phyloP scores from a whole-genome alignment of 148 eudicot genomes.

The Chenopodium berlandieri region DNA sequence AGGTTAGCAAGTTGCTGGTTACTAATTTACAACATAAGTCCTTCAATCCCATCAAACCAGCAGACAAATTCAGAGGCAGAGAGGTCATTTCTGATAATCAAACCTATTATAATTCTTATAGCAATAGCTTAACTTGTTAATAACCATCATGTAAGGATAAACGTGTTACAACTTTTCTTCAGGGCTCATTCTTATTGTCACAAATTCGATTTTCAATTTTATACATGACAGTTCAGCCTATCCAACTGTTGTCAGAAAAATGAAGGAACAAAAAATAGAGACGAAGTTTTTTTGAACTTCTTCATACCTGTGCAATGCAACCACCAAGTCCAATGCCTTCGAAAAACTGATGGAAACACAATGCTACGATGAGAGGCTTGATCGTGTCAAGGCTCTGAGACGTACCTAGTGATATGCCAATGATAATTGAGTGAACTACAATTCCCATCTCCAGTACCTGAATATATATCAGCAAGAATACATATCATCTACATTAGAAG shows the following conservation, averaged over 20 bases:
- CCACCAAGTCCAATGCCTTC: conserved; percentile 56
- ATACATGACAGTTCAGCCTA: neutral
- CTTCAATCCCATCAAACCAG: neutral
- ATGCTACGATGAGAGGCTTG: conserved; percentile 41
- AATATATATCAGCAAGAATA: neutral
- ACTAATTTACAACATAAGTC: neutral
- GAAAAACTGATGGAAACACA: conserved; percentile 49
- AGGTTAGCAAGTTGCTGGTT: neutral
- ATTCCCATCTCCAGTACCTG: conserved; percentile 47
- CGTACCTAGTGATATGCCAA: conserved; percentile 42
- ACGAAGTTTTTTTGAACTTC: neutral
- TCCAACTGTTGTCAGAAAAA: neutral
- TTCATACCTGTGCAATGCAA: conserved; percentile 43
- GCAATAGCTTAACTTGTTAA: neutral
- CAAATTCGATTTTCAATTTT: neutral
- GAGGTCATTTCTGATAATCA: neutral
- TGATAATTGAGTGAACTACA: conserved; percentile 44
- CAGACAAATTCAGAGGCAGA: neutral
- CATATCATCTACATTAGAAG: neutral
- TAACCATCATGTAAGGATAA: neutral
- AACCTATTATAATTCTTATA: neutral
- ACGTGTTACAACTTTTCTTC: neutral
- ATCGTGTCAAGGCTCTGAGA: conserved; percentile 40
- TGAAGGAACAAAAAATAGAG: neutral
- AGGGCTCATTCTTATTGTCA: neutral